Percentiles rank a stretch among this genome's conserved stretches.
phyloP scores from a whole-genome alignment of 371 early-diverging fungal species.

The Haplosporangium sp. region DNA sequence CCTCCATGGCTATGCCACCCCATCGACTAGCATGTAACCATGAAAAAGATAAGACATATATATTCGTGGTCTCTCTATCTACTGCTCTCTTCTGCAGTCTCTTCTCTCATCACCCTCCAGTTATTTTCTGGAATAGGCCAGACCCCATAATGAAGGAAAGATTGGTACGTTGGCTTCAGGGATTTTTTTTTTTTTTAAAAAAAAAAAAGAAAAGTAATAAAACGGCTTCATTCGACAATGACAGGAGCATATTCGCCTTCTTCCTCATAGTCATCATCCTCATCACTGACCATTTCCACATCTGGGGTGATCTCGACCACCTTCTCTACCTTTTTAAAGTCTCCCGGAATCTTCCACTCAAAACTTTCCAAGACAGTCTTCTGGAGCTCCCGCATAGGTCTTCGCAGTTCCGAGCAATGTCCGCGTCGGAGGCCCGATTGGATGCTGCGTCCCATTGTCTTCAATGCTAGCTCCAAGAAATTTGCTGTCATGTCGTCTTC shows the following conservation, averaged over 20 bases:
- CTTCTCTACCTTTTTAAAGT: constrained; percentile 36
- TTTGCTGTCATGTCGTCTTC: constrained; percentile 54
- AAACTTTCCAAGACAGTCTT: constrained; percentile 42
- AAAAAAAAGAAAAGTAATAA: background rate
- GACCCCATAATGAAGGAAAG: background rate
- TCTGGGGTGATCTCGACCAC: constrained; percentile 20
- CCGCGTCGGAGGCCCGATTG: constrained; percentile 34
- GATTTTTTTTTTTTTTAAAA: background rate
- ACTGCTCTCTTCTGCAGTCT: background rate
- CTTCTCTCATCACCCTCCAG: background rate
- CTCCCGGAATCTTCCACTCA: constrained; percentile 53
- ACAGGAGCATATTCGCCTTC: constrained; percentile 55
- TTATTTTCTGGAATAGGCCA: too few relatives aligned
- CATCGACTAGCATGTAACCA: too few relatives aligned
- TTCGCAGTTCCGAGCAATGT: constrained; percentile 33
- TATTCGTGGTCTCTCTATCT: too few relatives aligned
- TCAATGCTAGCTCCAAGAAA: constrained; percentile 45
- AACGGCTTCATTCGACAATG: constrained; percentile 33
- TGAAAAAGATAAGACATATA: too few relatives aligned
- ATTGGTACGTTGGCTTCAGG: background rate
- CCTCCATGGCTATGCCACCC: too few relatives aligned
- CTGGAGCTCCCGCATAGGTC: constrained; percentile 45
- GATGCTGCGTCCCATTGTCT: constrained; percentile 28
- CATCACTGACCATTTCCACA: constrained; percentile 1
- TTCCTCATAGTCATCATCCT: constrained; percentile 52